Base-by-base conservation (phyloP, 2,329 filamentous ascomycete genomes). In the Aspergillus chevalieri region DNA sequence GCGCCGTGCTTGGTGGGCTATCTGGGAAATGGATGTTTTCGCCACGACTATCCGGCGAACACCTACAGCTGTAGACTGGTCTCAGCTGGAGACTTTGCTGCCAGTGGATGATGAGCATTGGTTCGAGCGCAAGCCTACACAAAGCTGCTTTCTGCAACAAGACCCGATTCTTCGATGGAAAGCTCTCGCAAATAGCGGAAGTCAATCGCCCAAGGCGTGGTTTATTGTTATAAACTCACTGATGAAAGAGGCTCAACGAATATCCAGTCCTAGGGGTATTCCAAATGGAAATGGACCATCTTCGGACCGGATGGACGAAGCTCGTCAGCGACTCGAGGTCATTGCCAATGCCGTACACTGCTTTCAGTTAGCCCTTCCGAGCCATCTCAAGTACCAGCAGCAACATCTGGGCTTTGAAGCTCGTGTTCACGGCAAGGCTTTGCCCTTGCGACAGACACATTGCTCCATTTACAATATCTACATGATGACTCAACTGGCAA, bases 21-120 rank as follows among this genome's bases (percentile, higher is more conserved):
- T 72, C n/a, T 73, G 67, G 68, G 70, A 73, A 47, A 70, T 74
- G 64, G 71, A 74, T 48, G 64, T 70, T 7, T 74, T 71, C 50
- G 68, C 69, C 2, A 68, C 62, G 44, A 67, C 67, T n/a, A 67
- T 74, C 28, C 63, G 68, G 7, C 62, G 68, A 3, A 59, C 61
- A 14, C 70, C 70, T 2, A 63, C 65, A 1, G 69, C 64, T 0
- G 63, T 73, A 5, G 60, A 70, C 52, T 68, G 64, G 61, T 52
- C 57, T 4, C 61, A 68, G 46, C 71, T 66, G 46, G 59, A 69
- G 19, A 67, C 64, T 4, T 56, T 66, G 44, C 62, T 73, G 2
- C 70, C 69, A 1, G 62, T 66, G 1, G 55, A 64, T 6, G 68
- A 73, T 50, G 52, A 59, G 9, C 48, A 57, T 26, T 73, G 68